Conservation (phyloP, 164 flowering plant species). For the Stephania japonica region DNA sequence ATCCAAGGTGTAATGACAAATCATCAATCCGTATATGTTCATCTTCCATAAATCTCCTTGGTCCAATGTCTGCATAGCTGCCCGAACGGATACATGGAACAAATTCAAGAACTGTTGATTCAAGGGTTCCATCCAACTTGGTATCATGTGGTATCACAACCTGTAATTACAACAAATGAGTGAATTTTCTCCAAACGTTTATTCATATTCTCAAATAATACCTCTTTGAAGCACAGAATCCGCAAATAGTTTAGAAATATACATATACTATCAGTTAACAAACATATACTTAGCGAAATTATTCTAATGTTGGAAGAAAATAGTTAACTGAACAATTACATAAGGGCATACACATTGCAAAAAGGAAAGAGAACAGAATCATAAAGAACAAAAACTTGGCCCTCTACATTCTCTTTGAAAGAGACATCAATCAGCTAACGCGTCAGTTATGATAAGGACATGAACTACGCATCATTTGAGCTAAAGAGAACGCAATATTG, state of each 20-base stretch:
- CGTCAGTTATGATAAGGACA: not conserved
- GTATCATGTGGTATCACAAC: constrained; percentile 33
- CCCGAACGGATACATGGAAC: constrained; percentile 71
- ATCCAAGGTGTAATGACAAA: constrained; percentile 47
- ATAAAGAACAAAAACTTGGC: not conserved
- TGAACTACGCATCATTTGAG: too few relatives aligned
- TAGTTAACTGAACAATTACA: not conserved
- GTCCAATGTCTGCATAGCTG: constrained; percentile 68
- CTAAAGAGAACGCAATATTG: too few relatives aligned
- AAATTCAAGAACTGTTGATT: constrained; percentile 30
- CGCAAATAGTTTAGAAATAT: not conserved
- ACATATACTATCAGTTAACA: not conserved
- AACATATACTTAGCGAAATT: not conserved
- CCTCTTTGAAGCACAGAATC: not conserved
- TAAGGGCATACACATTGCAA: not conserved
- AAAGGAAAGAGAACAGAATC: too few relatives aligned
- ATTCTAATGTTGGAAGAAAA: not conserved
- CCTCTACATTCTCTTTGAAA: not conserved
- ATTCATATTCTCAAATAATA: not conserved
- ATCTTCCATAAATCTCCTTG: constrained; percentile 67
- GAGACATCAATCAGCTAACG: not conserved
- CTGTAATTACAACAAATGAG: constrained; percentile 19
- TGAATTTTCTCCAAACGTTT: not conserved
- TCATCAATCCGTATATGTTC: constrained; percentile 77
- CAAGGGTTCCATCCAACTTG: constrained; percentile 24